phyloP scores from a whole-genome alignment of 805 yeast species.

The Candida suzukii region DNA sequence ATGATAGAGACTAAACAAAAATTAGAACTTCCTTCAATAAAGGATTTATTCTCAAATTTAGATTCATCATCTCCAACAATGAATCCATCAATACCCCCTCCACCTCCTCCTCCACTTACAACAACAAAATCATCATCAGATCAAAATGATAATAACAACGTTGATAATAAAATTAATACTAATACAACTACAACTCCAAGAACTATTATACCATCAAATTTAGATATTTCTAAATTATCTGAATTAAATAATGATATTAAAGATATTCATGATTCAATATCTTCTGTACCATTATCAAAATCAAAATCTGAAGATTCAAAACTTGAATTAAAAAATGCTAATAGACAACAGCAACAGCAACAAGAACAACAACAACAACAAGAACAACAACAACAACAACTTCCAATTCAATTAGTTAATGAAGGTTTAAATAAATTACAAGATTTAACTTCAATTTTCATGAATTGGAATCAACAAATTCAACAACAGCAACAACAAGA shows the following conservation, averaged over 20 bases:
- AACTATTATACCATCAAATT: no score
- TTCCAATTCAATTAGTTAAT: background rate
- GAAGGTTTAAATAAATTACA: slow-evolving; percentile 1
- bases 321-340: background rate
- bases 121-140: background rate
- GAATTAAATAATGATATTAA: no score
- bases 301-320: no score
- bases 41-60: background rate
- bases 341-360: background rate
- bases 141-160: no score
- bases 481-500: background rate
- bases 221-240: no score
- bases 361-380: background rate
- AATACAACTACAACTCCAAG: background rate
- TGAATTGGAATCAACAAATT: background rate
- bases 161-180: no score
- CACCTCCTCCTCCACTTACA: background rate
- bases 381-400: background rate
- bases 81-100: no score
- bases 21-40: background rate
- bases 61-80: background rate
- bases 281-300: no score
- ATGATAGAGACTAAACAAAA: background rate
- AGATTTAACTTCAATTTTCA: background rate
- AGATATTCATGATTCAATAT: no score